These are phyloP conservation scores for Fusarium neocosmosporiellum DNA, from an alignment of 2,329 filamentous ascomycete genomes.

Conservation along the genomic window DNA sequence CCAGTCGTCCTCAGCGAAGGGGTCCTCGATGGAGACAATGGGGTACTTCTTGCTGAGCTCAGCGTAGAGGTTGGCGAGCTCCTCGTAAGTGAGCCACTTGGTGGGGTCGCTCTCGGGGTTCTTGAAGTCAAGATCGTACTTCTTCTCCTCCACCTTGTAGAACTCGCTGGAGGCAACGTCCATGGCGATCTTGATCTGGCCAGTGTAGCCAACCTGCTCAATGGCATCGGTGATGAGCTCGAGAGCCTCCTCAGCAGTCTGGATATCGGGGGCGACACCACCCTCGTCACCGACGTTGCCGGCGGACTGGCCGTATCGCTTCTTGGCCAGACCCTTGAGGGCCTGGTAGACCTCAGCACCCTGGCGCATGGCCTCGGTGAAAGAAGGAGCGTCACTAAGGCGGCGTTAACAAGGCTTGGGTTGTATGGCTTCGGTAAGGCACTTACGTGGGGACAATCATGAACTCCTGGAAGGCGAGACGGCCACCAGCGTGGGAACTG, in stretches of 20 bases:
- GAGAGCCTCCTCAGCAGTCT: conserved; percentile 95
- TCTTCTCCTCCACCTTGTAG: conserved; percentile 97
- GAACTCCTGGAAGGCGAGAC: conserved; percentile 95
- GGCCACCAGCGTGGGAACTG: conserved; percentile 95
- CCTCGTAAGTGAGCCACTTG: conserved; percentile 99
- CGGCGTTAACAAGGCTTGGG: conserved; percentile 10
- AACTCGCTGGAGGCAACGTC: conserved; percentile 99
- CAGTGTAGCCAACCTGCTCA: conserved; percentile 93
- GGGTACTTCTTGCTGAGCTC: conserved; percentile 93
- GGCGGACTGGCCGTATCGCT: conserved; percentile 98
- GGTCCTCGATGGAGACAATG: conserved; percentile 98
- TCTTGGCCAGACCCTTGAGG: conserved; percentile 96
- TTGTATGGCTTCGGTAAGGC: not conserved
- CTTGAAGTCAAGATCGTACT: conserved; percentile 99
- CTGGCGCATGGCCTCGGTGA: conserved; percentile 96
- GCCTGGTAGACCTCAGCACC: conserved; percentile 98
- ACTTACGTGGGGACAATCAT: conserved; percentile 88
- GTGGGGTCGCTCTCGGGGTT: conserved; percentile 94
- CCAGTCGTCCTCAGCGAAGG: conserved; percentile 99
- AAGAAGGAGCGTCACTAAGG: conserved; percentile 80
- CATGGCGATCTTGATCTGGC: conserved; percentile 98
- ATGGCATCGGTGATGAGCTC: conserved; percentile 96
- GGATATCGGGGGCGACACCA: conserved; percentile 98
- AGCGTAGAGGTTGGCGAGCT: conserved; percentile 93
- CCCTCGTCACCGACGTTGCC: conserved; percentile 99